Base-by-base conservation (phyloP, 441 rosid species). In the Bruguiera hainesii region DNA sequence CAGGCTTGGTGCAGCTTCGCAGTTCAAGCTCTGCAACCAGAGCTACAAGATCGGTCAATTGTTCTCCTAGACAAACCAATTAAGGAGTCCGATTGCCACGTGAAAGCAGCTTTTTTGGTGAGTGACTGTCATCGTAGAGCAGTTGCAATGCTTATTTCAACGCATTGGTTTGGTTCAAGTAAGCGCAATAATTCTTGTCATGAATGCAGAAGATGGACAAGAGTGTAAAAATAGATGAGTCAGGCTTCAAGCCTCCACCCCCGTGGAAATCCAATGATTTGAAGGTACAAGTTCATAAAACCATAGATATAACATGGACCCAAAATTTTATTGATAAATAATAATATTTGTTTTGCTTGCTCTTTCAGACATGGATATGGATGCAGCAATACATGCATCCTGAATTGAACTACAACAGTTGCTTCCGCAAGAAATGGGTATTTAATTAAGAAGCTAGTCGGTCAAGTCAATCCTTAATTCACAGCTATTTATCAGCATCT, bases 371-470 rank as follows among this genome's bases (percentile, higher is more conserved):
- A 61, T 94, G 99, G 99, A 87, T 94, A 78, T 88, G 94, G 96
- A 94, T 91, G 97, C 97, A 94, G 72, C 99, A 94, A 84, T 96
- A 94, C 18, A 88, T 94, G 97, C 99, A 94, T 73, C 97, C 97
- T 19, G 97, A 91, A 63, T 64, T 94, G 71, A 89, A 90, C 70
- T 94, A 94, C 80, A 83, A 67, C 77, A 85, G 88, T 77, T 87
- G 84, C 63, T 89, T 88, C 75, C 77, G 86, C 72, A 94, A 82
- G 82, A 91, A 87, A 80, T 88, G 90, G 88, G 97, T 16, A 37
- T 11, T 16, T 50, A 29, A 18, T 28, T 28, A 20, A 61, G 52
- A 8, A 61, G 35, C 63, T 8, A 60, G 50, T 13, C 25, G 7
- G 13, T 53, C 46, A 9, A 25, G 19, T 53, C 57, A 53, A n/a